Evolutionary conservation across 108 stramenopile species (phyloP).

Genomic region (Bacterosira constricta): DNA sequence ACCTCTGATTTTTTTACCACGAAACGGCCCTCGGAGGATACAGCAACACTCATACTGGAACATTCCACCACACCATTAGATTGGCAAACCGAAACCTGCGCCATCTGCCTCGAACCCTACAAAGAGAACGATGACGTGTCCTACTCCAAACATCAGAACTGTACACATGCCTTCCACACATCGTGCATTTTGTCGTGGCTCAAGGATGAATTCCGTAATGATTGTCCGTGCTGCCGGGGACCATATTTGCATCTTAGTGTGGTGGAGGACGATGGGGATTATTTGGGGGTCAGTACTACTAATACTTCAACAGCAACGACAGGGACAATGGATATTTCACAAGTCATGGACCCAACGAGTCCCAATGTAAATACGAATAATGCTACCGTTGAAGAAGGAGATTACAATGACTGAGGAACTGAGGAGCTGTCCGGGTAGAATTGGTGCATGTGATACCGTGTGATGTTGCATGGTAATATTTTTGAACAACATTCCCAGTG

Average conservation of each 20-base stretch:
- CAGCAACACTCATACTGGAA: background rate
- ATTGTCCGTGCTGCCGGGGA: conserved; percentile 62
- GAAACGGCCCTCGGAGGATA: background rate
- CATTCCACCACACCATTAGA: background rate
- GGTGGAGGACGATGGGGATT: background rate
- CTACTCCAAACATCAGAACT: conserved; percentile 32
- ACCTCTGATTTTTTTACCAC: background rate
- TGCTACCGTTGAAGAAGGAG: too few species aligned
- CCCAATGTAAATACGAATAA: too few species aligned
- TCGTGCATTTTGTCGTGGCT: conserved; percentile 87
- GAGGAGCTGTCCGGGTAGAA: too few species aligned
- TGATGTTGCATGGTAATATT: too few species aligned
- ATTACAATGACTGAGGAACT: too few species aligned
- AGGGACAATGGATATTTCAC: too few species aligned
- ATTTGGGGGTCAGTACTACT: too few species aligned
- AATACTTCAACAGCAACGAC: too few species aligned
- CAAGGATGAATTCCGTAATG: conserved; percentile 58
- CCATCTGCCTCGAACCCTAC: conserved; percentile 16
- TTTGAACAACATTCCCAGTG: too few species aligned
- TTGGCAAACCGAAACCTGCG: conserved; percentile 7
- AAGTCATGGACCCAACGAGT: too few species aligned
- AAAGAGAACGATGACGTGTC: conserved; percentile 11
- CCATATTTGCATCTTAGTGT: conserved; percentile 13
- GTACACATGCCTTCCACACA: conserved; percentile 81
- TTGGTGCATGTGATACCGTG: too few species aligned